Percentiles rank a stretch among this genome's conserved stretches.
Evolutionary conservation across 495 filamentous ascomycete genomes (phyloP).

Genomic region (Parmelia sp.): DNA sequence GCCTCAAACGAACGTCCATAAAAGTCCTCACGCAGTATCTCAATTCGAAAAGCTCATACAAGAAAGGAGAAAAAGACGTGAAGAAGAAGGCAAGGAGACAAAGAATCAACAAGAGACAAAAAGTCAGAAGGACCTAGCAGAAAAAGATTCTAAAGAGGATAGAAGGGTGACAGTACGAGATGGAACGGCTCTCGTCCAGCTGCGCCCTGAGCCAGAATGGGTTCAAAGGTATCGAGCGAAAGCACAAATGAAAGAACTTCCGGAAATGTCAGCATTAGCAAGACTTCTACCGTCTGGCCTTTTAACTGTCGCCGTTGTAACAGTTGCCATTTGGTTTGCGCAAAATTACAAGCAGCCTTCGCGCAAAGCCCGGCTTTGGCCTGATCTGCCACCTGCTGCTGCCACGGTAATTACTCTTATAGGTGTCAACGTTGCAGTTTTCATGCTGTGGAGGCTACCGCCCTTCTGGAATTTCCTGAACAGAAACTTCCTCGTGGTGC

Average conservation of each 20-base stretch:
- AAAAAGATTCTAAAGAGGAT: neutral
- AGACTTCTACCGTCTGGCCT: slow-evolving; percentile 63
- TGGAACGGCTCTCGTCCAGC: slow-evolving; percentile 30
- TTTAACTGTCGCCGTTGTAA: slow-evolving; percentile 42
- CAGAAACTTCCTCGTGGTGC: slow-evolving; percentile 65
- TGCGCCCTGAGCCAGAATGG: slow-evolving; percentile 34
- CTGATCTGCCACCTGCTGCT: slow-evolving; percentile 67
- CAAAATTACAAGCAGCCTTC: slow-evolving; percentile 57
- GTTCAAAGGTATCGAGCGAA: slow-evolving; percentile 42
- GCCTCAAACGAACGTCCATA: slow-evolving; percentile 37
- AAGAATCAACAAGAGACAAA: slow-evolving; percentile 32
- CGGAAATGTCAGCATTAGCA: slow-evolving; percentile 43
- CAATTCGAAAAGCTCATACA: slow-evolving; percentile 44
- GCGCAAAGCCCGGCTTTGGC: slow-evolving; percentile 55
- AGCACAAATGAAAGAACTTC: slow-evolving; percentile 30
- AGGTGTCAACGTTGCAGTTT: slow-evolving; percentile 56
- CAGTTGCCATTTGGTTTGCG: slow-evolving; percentile 48
- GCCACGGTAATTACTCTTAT: slow-evolving; percentile 69
- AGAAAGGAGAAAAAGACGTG: slow-evolving; percentile 45
- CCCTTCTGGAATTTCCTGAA: slow-evolving; percentile 69
- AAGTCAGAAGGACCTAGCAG: slow-evolving; percentile 39
- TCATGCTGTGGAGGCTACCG: slow-evolving; percentile 60
- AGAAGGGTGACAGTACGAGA: slow-evolving; percentile 5
- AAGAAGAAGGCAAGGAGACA: slow-evolving; percentile 29
- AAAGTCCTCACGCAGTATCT: slow-evolving; percentile 41